Conservation (phyloP, 805 yeast species). For the Tanozyma kutaoensis region DNA sequence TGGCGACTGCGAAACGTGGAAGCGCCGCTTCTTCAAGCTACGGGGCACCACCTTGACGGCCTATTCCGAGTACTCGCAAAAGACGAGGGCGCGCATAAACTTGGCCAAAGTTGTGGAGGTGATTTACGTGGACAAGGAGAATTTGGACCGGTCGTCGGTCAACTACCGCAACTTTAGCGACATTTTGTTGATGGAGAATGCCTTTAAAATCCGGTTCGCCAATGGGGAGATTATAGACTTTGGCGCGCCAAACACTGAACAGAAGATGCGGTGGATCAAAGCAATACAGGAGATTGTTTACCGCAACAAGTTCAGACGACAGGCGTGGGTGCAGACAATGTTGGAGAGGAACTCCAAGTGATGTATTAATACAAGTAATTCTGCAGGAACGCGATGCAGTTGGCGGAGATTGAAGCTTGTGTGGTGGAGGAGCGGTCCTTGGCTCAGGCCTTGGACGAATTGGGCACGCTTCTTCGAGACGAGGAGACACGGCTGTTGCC, state of each 20-base stretch:
- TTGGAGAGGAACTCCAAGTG: conserved; percentile 10
- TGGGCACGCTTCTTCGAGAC: conserved; percentile 9
- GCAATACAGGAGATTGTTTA: conserved; percentile 42
- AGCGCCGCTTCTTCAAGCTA: conserved; percentile 64
- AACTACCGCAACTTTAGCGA: conserved; percentile 57
- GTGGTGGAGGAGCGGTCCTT: no score
- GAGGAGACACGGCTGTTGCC: conserved; percentile 6
- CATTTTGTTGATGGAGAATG: conserved; percentile 51
- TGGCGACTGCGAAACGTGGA: conserved; percentile 71
- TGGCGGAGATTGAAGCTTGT: no score
- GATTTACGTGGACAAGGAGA: conserved; percentile 28
- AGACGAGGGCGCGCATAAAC: conserved; percentile 66
- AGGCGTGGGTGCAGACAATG: conserved; percentile 44
- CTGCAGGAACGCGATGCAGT: no score
- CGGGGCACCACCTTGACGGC: conserved; percentile 63
- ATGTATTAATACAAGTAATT: no score
- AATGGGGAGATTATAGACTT: conserved; percentile 77
- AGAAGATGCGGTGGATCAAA: conserved; percentile 54
- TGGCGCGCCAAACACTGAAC: conserved; percentile 61
- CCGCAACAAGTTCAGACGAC: conserved; percentile 44
- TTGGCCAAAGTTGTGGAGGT: conserved; percentile 51
- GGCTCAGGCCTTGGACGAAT: conserved; percentile 2
- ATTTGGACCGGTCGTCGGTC: conserved; percentile 10
- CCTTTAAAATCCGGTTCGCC: conserved; percentile 61
- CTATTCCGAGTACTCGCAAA: conserved; percentile 54